Evolutionary conservation across 2,329 filamentous ascomycete species (phyloP).

Genomic region (Fusarium buharicum): DNA sequence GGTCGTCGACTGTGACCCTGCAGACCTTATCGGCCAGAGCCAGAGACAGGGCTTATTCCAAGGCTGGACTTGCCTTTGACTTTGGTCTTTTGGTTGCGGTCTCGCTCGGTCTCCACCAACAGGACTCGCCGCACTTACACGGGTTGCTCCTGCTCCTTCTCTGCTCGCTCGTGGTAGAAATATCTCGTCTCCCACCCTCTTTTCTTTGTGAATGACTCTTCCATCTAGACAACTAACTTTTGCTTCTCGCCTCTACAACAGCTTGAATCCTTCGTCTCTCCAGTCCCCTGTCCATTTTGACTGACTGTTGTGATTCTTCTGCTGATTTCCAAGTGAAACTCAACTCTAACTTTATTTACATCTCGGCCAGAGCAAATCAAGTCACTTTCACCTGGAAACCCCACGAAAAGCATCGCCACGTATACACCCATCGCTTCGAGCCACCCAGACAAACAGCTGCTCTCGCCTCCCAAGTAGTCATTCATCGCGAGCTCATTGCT

Average conservation of each 20-base stretch:
- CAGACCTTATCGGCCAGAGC: constrained; percentile 40
- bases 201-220: constrained; percentile 12
- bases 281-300: neutral
- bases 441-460: constrained; percentile 1
- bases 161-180: constrained; percentile 40
- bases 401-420: constrained; percentile 3
- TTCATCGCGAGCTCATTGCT: constrained; percentile 1
- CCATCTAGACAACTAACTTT: constrained; percentile 17
- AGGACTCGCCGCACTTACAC: constrained; percentile 40
- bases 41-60: constrained; percentile 15
- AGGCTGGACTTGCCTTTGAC: constrained; percentile 13
- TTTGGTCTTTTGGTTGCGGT: constrained; percentile 14
- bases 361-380: constrained; percentile 12
- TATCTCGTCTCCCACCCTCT: constrained; percentile 43
- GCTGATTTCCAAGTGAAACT: constrained; percentile 28
- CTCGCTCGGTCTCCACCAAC: constrained; percentile 32
- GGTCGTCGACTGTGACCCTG: neutral
- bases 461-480: constrained; percentile 4
- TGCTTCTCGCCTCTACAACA: constrained; percentile 6
- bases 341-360: constrained; percentile 11
- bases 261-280: constrained; percentile 13
- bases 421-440: constrained; percentile 1
- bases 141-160: constrained; percentile 8
- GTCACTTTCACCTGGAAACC: constrained; percentile 5
- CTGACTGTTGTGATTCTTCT: constrained; percentile 20